Percentiles rank a stretch among this genome's conserved stretches.
These are phyloP conservation scores for Singerocomus inundabilis DNA, from an alignment of 1,284 basidiomycete species.

Conservation along the genomic window DNA sequence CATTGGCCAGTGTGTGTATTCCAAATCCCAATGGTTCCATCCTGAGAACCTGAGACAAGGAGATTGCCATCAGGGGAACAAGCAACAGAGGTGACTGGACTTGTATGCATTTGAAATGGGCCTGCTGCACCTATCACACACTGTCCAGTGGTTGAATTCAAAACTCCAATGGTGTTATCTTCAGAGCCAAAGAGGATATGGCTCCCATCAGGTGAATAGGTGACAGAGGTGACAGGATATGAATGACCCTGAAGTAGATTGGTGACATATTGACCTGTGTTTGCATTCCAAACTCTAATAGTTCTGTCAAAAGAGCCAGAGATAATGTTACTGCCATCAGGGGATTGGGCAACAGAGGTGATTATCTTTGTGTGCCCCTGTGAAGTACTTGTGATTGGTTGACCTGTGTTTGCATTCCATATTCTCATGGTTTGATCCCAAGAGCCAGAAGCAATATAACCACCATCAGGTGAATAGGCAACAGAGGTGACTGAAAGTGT, in stretches of 20 bases:
- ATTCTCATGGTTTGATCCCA: constrained; percentile 12
- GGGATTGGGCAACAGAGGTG: constrained; percentile 11
- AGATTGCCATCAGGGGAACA: constrained; percentile 21
- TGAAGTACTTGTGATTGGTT: not conserved
- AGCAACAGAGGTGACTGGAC: not conserved
- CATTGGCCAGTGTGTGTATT: constrained; percentile 7
- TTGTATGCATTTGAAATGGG: constrained; percentile 5
- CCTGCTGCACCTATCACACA: not conserved
- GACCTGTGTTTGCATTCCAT: constrained; percentile 14
- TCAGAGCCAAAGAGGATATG: constrained; percentile 4
- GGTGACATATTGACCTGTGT: constrained; percentile 7
- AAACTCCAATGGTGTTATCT: not conserved
- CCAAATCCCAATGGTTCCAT: constrained; percentile 10
- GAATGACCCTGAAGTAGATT: not conserved
- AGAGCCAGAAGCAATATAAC: constrained; percentile 16
- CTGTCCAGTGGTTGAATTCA: constrained; percentile 8
- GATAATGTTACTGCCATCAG: constrained; percentile 11
- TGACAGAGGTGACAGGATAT: not conserved
- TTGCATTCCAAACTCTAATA: constrained; percentile 12
- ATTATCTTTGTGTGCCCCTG: not conserved
- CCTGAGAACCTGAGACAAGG: constrained; percentile 14
- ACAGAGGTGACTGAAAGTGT: constrained; percentile 3
- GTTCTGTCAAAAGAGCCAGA: constrained; percentile 14
- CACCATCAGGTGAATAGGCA: constrained; percentile 19
- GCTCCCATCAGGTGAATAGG: constrained; percentile 17